Conservation (phyloP, 148 eudicot species). For the Persicaria tinctoria region DNA sequence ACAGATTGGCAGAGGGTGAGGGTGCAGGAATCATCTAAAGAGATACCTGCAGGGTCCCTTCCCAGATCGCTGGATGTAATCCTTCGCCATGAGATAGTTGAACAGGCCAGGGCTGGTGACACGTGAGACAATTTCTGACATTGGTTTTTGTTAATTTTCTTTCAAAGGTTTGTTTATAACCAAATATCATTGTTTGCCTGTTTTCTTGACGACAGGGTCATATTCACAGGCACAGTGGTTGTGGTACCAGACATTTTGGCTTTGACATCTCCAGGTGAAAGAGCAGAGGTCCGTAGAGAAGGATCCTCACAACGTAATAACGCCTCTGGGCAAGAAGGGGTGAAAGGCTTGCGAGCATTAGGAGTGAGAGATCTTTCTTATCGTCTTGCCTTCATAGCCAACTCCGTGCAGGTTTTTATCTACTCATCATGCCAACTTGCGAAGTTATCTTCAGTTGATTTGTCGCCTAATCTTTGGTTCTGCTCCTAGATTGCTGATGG, state of each 20-base stretch:
- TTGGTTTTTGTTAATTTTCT: neutral
- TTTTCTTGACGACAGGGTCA: conserved; percentile 42
- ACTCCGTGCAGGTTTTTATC: conserved; percentile 80
- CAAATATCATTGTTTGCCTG: neutral
- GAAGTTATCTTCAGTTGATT: neutral
- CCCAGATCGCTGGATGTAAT: conserved; percentile 93
- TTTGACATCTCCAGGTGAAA: conserved; percentile 93
- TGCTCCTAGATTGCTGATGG: conserved; percentile 73
- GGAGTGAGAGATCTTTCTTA: conserved; percentile 97
- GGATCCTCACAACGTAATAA: conserved; percentile 53
- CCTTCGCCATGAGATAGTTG: conserved; percentile 94
- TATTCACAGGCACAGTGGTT: conserved; percentile 89
- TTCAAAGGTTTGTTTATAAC: neutral
- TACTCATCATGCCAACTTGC: neutral
- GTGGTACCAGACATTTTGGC: conserved; percentile 92
- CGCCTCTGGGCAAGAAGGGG: conserved; percentile 69
- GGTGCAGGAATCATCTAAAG: conserved; percentile 94
- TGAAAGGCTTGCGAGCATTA: conserved; percentile 81
- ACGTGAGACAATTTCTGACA: conserved; percentile 43
- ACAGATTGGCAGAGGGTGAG: conserved; percentile 99
- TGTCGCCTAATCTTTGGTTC: neutral
- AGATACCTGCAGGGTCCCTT: conserved; percentile 94
- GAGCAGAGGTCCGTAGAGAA: conserved; percentile 84
- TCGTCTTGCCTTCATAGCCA: conserved; percentile 89
- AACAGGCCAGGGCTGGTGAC: conserved; percentile 99